Conservation (phyloP, 768 basidiomycete genomes). For the Hydnomerulius pinastri region DNA sequence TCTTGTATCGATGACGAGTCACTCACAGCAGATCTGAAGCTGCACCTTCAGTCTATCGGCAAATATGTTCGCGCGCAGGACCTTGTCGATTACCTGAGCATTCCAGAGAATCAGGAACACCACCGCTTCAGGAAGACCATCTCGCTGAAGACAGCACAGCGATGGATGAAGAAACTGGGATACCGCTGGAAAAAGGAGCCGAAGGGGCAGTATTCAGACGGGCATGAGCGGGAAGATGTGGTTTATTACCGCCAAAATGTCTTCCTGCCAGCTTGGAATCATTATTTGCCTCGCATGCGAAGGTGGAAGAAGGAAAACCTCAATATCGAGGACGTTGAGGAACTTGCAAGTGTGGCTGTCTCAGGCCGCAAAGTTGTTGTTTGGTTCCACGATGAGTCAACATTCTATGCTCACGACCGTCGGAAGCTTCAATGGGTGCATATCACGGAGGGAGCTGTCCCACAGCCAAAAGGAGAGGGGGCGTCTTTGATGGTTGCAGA, state of each 20-base stretch:
- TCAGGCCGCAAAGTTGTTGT: conserved; percentile 8
- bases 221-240: conserved; percentile 34
- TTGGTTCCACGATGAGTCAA: conserved; percentile 43
- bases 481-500: conserved; percentile 37
- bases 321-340: conserved; percentile 29
- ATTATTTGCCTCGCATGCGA: conserved; percentile 18
- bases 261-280: conserved; percentile 22
- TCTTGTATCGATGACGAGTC: conserved; percentile 10
- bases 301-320: conserved; percentile 32
- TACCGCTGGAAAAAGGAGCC: conserved; percentile 22
- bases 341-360: conserved; percentile 1
- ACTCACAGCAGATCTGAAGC: conserved; percentile 11
- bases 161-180: conserved; percentile 35
- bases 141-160: conserved; percentile 32
- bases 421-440: conserved; percentile 28
- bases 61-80: conserved; percentile 18
- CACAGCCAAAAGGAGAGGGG: conserved; percentile 37
- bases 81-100: conserved; percentile 13
- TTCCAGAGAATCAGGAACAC: conserved; percentile 8
- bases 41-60: conserved; percentile 21
- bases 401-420: conserved; percentile 41
- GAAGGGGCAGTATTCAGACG: conserved; percentile 31
- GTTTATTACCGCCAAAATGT: conserved; percentile 25
- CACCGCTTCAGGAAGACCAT: conserved; percentile 21
- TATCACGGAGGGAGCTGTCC: conserved; percentile 17